Conservation (phyloP, 1,284 basidiomycete genomes). For the Testicularia cyperi region DNA sequence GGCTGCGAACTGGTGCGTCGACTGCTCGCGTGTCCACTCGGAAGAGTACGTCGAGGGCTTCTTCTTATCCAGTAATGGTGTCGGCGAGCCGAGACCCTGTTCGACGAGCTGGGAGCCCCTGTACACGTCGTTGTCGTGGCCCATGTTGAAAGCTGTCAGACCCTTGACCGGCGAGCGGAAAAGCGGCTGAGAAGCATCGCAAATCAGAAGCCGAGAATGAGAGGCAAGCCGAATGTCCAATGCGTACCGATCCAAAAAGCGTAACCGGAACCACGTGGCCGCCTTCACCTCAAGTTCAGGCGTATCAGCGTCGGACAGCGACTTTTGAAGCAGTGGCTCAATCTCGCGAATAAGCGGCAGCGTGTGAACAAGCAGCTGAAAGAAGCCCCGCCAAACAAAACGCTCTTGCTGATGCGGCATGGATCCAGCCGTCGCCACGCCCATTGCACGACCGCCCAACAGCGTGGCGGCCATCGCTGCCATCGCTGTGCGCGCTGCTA, state of each 20-base stretch:
- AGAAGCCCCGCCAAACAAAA: constrained; percentile 30
- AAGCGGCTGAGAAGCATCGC: constrained; percentile 26
- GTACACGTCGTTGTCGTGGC: too few relatives aligned
- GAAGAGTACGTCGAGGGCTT: neutral
- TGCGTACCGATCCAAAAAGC: constrained; percentile 73
- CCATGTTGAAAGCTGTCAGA: too few relatives aligned
- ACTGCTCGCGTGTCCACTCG: neutral
- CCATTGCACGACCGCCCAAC: neutral
- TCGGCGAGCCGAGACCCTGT: too few relatives aligned
- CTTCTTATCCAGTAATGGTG: too few relatives aligned
- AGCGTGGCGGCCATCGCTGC: constrained; percentile 1
- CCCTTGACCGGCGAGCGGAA: constrained; percentile 11
- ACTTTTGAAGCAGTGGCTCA: constrained; percentile 66
- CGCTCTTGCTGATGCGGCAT: constrained; percentile 15
- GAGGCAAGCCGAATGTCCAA: constrained; percentile 76
- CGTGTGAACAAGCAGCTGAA: constrained; percentile 67
- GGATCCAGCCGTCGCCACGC: constrained; percentile 51
- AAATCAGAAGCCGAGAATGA: constrained; percentile 62
- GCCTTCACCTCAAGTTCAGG: constrained; percentile 72
- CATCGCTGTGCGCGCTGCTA: constrained; percentile 64
- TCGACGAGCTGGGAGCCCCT: too few relatives aligned
- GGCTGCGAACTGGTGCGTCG: constrained; percentile 13
- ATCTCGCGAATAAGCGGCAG: constrained; percentile 72
- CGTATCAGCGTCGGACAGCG: constrained; percentile 57
- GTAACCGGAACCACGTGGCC: constrained; percentile 75